Percentiles rank a stretch among this genome's conserved stretches.
phyloP scores from a whole-genome alignment of 2,329 filamentous ascomycete genomes.

The Alternaria rosae region DNA sequence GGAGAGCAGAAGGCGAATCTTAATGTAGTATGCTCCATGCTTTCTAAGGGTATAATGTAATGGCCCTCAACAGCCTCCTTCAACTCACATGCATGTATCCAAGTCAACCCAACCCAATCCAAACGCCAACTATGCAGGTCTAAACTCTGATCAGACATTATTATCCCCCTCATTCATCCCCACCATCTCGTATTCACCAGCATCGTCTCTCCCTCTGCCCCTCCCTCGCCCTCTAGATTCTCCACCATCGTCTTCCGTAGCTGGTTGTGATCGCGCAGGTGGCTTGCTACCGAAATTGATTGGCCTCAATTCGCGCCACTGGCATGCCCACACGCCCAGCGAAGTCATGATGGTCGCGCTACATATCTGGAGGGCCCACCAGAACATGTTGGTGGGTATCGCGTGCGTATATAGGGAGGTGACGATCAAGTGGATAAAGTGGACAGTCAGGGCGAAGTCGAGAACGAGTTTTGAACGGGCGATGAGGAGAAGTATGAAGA shows the following conservation, averaged over 20 bases:
- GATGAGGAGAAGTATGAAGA: conserved; percentile 83
- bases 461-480: conserved; percentile 91
- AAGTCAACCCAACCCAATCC: conserved; percentile 34
- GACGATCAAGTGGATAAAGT: conserved; percentile 80
- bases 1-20: neutral
- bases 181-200: conserved; percentile 59
- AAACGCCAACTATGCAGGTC: conserved; percentile 38
- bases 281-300: conserved; percentile 79
- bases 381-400: conserved; percentile 79
- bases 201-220: conserved; percentile 54
- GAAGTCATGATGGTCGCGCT: conserved; percentile 70
- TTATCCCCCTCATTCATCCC: conserved; percentile 51
- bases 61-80: conserved; percentile 2
- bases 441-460: conserved; percentile 90
- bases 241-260: conserved; percentile 48
- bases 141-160: conserved; percentile 36
- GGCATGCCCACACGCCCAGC: conserved; percentile 88
- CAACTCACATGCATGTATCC: conserved; percentile 12
- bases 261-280: conserved; percentile 30
- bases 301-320: conserved; percentile 85
- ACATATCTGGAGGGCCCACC: conserved; percentile 77
- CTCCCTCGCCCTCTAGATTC: conserved; percentile 50
- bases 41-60: conserved; percentile 26
- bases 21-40: conserved; percentile 7
- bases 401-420: conserved; percentile 80